Evolutionary conservation across 352 stramenopile species (phyloP).

Genomic region (Globisporangium camurandrum): DNA sequence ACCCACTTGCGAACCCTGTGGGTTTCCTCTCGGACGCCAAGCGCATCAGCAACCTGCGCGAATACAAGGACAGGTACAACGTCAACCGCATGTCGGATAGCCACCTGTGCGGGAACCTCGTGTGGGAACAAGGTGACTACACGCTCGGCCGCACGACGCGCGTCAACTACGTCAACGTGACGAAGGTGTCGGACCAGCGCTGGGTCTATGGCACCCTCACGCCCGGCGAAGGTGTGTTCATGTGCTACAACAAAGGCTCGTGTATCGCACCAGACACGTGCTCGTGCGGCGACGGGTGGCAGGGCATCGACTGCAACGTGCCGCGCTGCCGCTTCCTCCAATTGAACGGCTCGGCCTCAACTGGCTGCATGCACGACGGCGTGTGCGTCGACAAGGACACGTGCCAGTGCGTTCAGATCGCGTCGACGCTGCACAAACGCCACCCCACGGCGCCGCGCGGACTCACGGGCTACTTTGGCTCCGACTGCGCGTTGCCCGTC

Average conservation of each 20-base stretch:
- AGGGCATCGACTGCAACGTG: constrained; percentile 92
- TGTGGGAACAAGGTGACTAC: constrained; percentile 93
- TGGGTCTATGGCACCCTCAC: constrained; percentile 57
- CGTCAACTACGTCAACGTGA: constrained; percentile 93
- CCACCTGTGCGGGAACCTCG: constrained; percentile 81
- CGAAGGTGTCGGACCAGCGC: constrained; percentile 50
- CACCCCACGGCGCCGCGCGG: constrained; percentile 67
- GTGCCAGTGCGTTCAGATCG: constrained; percentile 88
- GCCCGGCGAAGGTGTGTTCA: constrained; percentile 91
- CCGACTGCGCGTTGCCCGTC: constrained; percentile 92
- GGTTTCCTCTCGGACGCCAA: constrained; percentile 22
- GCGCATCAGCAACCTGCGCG: constrained; percentile 43
- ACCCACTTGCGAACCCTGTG: constrained; percentile 41
- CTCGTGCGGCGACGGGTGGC: constrained; percentile 88
- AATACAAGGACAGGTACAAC: constrained; percentile 53
- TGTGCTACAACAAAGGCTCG: constrained; percentile 90
- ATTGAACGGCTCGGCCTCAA: constrained; percentile 49
- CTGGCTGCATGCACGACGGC: constrained; percentile 88
- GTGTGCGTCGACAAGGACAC: constrained; percentile 90
- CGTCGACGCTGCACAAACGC: constrained; percentile 74
- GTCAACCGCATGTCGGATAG: constrained; percentile 42
- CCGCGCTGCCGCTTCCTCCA: constrained; percentile 88
- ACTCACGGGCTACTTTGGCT: constrained; percentile 90
- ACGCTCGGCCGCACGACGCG: constrained; percentile 64
- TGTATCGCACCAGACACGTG: constrained; percentile 91